A percentile compares a stretch with the other conserved stretches of the same genome.
Evolutionary conservation across 164 flowering plant species (phyloP).

Genomic region (Sextonia rubra): DNA sequence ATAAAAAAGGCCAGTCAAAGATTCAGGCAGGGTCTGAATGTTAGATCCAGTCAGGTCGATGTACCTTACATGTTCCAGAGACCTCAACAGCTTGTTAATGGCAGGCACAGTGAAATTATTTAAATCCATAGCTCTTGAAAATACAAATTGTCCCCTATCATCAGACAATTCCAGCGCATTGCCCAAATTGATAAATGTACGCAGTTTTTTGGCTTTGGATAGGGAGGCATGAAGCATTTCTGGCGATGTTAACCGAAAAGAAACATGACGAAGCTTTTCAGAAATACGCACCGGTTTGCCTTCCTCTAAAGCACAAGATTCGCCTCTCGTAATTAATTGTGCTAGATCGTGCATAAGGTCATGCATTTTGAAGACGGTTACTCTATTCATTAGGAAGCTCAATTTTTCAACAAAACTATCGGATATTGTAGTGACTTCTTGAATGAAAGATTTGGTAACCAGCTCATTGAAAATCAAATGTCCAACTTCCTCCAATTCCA

Average conservation of each 20-base stretch:
- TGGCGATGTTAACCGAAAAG: too few relatives aligned
- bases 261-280: background rate
- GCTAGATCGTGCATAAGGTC: background rate
- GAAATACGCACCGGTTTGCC: background rate
- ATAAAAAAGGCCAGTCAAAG: background rate
- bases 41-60: constrained; percentile 7
- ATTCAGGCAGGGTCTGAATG: constrained; percentile 7
- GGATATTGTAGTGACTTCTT: too few relatives aligned
- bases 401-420: too few relatives aligned
- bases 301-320: background rate
- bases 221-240: background rate
- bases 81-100: too few relatives aligned
- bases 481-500: background rate
- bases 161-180: background rate
- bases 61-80: background rate
- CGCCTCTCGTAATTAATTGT: background rate
- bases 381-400: too few relatives aligned
- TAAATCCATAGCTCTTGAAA: too few relatives aligned
- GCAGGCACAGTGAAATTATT: too few relatives aligned
- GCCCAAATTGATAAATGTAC: too few relatives aligned
- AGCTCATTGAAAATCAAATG: background rate
- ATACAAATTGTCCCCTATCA: too few relatives aligned
- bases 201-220: too few relatives aligned
- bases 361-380: too few relatives aligned
- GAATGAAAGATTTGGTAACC: background rate